Conservation (phyloP, 768 basidiomycete species). For the Candolleomyces aberdarensis region DNA sequence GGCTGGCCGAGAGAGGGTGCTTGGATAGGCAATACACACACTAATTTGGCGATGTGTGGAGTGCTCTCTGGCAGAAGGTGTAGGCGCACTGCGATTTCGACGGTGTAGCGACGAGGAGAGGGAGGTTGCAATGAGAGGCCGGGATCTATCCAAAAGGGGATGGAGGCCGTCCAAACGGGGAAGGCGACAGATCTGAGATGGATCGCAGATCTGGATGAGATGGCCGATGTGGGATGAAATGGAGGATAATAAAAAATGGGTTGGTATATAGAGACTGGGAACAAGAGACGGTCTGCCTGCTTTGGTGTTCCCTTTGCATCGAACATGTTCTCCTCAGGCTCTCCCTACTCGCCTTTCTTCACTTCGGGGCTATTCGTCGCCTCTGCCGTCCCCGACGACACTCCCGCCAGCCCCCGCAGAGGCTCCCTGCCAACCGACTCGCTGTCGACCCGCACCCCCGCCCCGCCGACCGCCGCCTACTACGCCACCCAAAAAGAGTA, state of each 20-base stretch:
- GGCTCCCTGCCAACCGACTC: slow-evolving; percentile 36
- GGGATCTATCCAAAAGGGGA: neutral
- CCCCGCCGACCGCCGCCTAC: slow-evolving; percentile 31
- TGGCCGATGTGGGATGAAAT: neutral
- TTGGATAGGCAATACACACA: too few relatives aligned
- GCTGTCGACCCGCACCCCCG: slow-evolving; percentile 15
- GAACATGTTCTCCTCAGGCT: slow-evolving; percentile 38
- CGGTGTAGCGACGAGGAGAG: neutral
- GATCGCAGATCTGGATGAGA: neutral
- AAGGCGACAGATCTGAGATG: neutral
- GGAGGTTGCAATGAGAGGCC: neutral
- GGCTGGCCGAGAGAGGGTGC: too few relatives aligned
- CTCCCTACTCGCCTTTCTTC: slow-evolving; percentile 63
- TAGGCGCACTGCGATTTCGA: too few relatives aligned
- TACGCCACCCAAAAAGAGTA: slow-evolving; percentile 42
- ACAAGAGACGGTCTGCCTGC: neutral
- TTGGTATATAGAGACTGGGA: neutral
- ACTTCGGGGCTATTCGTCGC: slow-evolving; percentile 50
- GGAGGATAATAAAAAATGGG: neutral
- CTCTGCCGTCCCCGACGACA: slow-evolving; percentile 17
- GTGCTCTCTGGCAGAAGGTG: too few relatives aligned
- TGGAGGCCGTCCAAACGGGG: neutral
- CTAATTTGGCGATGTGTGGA: too few relatives aligned
- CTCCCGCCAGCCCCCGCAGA: slow-evolving; percentile 19
- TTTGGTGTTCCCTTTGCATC: slow-evolving; percentile 2